Evolutionary conservation across 2,329 filamentous ascomycete species (phyloP).

Genomic region (Apiospora aurea): DNA sequence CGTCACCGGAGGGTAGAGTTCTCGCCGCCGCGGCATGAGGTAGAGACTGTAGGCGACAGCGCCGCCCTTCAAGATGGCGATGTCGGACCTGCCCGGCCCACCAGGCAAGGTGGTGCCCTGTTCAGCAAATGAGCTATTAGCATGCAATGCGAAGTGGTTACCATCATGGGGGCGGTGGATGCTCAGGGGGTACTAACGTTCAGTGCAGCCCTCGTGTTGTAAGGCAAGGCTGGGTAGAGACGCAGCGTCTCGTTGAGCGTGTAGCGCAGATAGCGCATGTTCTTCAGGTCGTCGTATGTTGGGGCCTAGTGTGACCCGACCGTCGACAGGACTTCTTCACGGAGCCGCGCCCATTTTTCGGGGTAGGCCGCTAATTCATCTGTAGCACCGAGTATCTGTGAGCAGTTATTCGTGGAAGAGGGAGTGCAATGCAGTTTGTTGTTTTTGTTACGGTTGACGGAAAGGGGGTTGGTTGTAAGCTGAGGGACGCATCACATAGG

Average conservation of each 20-base stretch:
- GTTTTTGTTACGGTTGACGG: no score
- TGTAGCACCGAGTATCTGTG: background rate
- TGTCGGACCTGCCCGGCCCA: slow-evolving; percentile 36
- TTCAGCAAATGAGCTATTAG: background rate
- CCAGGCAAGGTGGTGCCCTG: slow-evolving; percentile 36
- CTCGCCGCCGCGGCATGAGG: slow-evolving; percentile 57
- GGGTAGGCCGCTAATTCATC: slow-evolving; percentile 68
- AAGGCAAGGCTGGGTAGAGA: slow-evolving; percentile 66
- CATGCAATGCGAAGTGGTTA: background rate
- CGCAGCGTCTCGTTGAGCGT: slow-evolving; percentile 54
- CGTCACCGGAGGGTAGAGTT: slow-evolving; percentile 60
- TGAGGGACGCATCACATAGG: background rate
- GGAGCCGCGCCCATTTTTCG: slow-evolving; percentile 61
- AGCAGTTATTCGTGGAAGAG: background rate
- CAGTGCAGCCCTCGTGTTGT: slow-evolving; percentile 48
- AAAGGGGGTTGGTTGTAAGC: no score
- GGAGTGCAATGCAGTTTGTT: background rate
- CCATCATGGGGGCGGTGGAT: background rate
- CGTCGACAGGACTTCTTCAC: slow-evolving; percentile 63
- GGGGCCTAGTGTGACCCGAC: slow-evolving; percentile 59
- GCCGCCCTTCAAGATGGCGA: slow-evolving; percentile 56
- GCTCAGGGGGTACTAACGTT: background rate
- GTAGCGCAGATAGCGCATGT: slow-evolving; percentile 70
- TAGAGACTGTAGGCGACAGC: slow-evolving; percentile 58
- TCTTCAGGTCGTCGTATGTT: slow-evolving; percentile 71